Evolutionary conservation across 140 eudicot species (phyloP).

Genomic region (Erigeron philadelphicus): DNA sequence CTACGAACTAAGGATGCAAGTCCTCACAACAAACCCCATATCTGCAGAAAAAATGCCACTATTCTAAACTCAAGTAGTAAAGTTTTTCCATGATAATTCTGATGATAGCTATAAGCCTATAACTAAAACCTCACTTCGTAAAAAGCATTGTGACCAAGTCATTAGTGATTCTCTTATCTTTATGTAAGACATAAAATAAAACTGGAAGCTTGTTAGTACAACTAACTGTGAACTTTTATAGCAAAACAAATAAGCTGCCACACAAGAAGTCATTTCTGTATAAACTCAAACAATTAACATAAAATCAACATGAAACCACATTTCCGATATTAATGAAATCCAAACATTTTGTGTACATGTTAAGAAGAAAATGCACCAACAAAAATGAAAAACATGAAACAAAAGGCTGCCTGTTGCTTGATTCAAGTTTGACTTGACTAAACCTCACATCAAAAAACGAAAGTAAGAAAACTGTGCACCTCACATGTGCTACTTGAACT

Average conservation of each 20-base stretch:
- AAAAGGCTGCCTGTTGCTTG: background rate
- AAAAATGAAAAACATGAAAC: background rate
- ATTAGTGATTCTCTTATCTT: background rate
- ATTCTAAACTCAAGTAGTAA: no score
- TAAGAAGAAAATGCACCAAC: conserved; percentile 9
- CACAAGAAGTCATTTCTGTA: background rate
- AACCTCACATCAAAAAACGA: conserved; percentile 10
- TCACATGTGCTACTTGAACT: conserved; percentile 5
- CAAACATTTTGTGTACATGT: background rate
- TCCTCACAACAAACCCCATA: no score
- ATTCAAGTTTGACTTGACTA: background rate
- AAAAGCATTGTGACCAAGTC: no score
- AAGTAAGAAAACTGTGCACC: conserved; percentile 13
- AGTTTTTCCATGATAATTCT: no score
- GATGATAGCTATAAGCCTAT: no score
- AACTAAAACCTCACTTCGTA: no score
- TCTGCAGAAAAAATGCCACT: no score
- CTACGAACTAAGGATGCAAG: no score
- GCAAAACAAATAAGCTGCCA: background rate
- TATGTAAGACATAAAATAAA: background rate
- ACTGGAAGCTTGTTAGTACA: no score
- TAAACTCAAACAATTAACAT: background rate
- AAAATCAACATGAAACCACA: background rate
- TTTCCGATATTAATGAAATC: conserved; percentile 3
- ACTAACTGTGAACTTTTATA: background rate